Evolutionary conservation across 306 rosid species (phyloP).

Genomic region (Begonia masoniana): DNA sequence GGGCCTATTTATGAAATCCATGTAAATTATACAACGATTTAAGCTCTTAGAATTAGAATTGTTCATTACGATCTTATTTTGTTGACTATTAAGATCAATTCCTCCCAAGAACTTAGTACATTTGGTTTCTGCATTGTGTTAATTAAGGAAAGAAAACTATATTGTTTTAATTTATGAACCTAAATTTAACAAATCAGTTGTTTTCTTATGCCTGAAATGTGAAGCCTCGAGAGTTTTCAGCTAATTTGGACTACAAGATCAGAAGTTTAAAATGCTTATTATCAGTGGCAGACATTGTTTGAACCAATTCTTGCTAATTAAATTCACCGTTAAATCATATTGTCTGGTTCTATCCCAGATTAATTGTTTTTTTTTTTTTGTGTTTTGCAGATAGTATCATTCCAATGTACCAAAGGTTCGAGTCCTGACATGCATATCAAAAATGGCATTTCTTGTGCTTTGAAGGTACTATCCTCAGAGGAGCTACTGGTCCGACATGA

Average conservation of each 20-base stretch:
- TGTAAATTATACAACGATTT: no score
- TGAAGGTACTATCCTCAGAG: slow-evolving; percentile 35
- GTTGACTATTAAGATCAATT: no score
- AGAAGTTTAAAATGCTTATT: no score
- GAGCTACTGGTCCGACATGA: slow-evolving; percentile 22
- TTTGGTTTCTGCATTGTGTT: no score
- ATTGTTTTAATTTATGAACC: no score
- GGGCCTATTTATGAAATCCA: no score
- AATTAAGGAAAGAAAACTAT: no score
- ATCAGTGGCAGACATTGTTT: neutral
- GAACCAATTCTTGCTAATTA: neutral
- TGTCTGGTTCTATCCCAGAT: slow-evolving; percentile 1
- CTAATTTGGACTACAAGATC: no score
- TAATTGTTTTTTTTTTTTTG: slow-evolving; percentile 9
- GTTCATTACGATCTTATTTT: no score
- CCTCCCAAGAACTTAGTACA: no score
- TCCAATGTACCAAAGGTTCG: slow-evolving; percentile 46
- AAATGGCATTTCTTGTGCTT: slow-evolving; percentile 29
- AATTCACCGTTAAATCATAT: neutral
- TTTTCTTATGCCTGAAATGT: neutral
- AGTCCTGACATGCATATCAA: slow-evolving; percentile 32
- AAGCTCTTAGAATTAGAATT: no score
- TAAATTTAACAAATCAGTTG: no score
- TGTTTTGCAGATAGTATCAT: slow-evolving; percentile 39
- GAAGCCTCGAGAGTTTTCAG: neutral